Evolutionary conservation across 306 rosid species (phyloP), one percentile per base, ranked within the genome.

Genomic region (Trifolium pratense): DNA sequence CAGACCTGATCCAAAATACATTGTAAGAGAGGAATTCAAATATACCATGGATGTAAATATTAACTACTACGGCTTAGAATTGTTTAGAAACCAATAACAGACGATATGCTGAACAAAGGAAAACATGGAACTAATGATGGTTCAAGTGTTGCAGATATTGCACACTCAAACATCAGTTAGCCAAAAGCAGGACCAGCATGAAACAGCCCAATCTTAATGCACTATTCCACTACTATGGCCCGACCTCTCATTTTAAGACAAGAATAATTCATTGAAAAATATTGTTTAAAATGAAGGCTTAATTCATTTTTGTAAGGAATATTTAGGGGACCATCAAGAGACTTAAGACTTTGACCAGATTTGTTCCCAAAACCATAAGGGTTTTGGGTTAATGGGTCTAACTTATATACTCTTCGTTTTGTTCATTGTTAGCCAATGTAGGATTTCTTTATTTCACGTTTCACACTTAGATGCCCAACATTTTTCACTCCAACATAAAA

Each of bases 131-230:
- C 31, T 37, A 34, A 64, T 37, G 36, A 68, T 58, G 16, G 18
- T 73, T 66, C 48, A 21, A 36, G 36, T 8, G 17, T 21, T 43
- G 23, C 61, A 8, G 58, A 32, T 45, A 45, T 66, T 66, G 73
- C 64, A 52, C 14, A 10, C 68, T n/a, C 21, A 34, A 59, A 60
- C 51, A 40, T 9, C 37, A 34, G n/a, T 18, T 20, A 26, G 7
- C 42, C 56, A 65, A 55, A 68, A 68, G 20, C 56, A 34, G 37
- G 26, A 12, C 17, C 25, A 15, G 31, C 4, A 20, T 4, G 36
- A 60, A 26, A 40, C 17, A 52, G 72, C 43, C 23, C 71, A 73
- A 39, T 20, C 57, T 66, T 14, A 17, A 17, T 71, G 73, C 13
- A 9, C 39, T 11, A 65, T 71, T 55, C 68, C 16, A 64, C 18